A percentile compares a stretch with the other conserved stretches of the same genome.
These are phyloP conservation scores for Cyamopsis tetragonoloba DNA, from an alignment of 306 rosid species.

Conservation along the genomic window DNA sequence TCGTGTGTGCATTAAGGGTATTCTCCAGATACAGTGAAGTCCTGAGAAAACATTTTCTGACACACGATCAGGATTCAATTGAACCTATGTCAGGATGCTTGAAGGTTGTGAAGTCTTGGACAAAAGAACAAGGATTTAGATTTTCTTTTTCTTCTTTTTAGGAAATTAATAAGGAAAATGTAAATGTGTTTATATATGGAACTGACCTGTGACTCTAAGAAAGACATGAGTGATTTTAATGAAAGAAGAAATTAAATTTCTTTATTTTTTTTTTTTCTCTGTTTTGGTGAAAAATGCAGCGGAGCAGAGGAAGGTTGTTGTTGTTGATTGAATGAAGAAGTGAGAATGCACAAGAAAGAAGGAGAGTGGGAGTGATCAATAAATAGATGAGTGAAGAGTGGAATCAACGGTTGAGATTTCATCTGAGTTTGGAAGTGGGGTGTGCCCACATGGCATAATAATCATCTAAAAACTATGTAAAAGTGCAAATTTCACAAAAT, in stretches of 20 bases:
- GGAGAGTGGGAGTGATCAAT: conserved; percentile 30
- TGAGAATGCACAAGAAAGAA: conserved; percentile 29
- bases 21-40: too few relatives aligned
- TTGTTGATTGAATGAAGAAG: conserved; percentile 23
- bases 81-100: too few relatives aligned
- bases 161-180: neutral
- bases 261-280: neutral
- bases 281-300: conserved; percentile 6
- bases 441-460: conserved; percentile 45
- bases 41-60: too few relatives aligned
- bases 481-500: conserved; percentile 24
- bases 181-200: neutral
- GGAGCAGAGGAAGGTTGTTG: conserved; percentile 31
- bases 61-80: too few relatives aligned
- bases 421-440: conserved; percentile 13
- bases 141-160: too few relatives aligned
- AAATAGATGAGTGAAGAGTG: conserved; percentile 48
- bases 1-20: too few relatives aligned
- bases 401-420: conserved; percentile 60
- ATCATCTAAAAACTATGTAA: conserved; percentile 26
- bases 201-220: conserved; percentile 40
- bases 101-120: too few relatives aligned
- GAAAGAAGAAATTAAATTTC: neutral
- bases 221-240: conserved; percentile 42
- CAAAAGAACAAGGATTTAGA: too few relatives aligned